These are phyloP conservation scores for Erysiphe pulchra DNA, from an alignment of 2,329 filamentous ascomycete species.

Conservation along the genomic window DNA sequence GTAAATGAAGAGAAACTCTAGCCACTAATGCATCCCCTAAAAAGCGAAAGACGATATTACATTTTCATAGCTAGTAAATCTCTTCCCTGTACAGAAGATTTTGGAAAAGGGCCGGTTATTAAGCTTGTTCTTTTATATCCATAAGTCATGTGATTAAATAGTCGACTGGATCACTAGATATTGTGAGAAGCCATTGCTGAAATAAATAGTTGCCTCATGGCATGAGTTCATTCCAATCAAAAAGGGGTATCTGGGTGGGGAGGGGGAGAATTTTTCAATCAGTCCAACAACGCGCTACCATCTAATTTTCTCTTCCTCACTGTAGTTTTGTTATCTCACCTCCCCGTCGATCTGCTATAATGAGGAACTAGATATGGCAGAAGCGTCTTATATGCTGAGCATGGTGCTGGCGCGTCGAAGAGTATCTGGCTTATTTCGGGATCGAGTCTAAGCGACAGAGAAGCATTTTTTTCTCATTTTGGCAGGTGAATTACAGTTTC, in stretches of 20 bases:
- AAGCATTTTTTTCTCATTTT: slow-evolving; percentile 13
- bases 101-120: slow-evolving; percentile 11
- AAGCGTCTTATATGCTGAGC: slow-evolving; percentile 10
- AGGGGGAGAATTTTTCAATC: slow-evolving; percentile 9
- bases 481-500: slow-evolving; percentile 18
- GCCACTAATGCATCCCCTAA: slow-evolving; percentile 11
- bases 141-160: slow-evolving; percentile 4
- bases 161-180: slow-evolving; percentile 3
- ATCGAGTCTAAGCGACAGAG: slow-evolving; percentile 11
- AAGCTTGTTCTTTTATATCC: slow-evolving; percentile 7
- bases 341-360: slow-evolving; percentile 9
- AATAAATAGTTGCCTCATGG: slow-evolving; percentile 7
- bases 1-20: slow-evolving; percentile 12
- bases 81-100: slow-evolving; percentile 13
- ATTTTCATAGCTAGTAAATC: slow-evolving; percentile 13
- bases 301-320: slow-evolving; percentile 11
- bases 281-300: slow-evolving; percentile 13
- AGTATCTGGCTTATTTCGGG: slow-evolving; percentile 8
- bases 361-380: slow-evolving; percentile 9
- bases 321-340: slow-evolving; percentile 11
- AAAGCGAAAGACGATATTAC: slow-evolving; percentile 11
- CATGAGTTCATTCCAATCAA: slow-evolving; percentile 5
- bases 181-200: slow-evolving; percentile 7
- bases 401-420: slow-evolving; percentile 9
- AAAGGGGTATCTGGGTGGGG: not conserved